Conservation (phyloP, 2,329 filamentous ascomycete species). For the Botrytis sinoallii region DNA sequence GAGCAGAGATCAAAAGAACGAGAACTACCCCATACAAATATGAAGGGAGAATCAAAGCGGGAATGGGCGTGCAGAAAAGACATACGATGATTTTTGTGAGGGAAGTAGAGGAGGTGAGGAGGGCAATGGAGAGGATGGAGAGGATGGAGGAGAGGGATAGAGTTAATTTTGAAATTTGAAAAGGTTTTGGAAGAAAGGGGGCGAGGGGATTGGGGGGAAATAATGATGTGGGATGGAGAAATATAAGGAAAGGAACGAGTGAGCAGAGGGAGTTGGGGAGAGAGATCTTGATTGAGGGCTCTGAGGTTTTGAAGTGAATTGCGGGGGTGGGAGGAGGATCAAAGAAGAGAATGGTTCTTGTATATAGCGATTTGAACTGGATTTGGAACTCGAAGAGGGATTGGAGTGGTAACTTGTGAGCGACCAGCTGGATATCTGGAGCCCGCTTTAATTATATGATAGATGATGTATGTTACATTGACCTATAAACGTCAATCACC, state of each 20-base stretch:
- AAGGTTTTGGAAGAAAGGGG: slow-evolving; percentile 2
- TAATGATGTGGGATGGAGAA: background rate
- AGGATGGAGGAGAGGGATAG: slow-evolving; percentile 13
- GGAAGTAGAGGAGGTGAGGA: background rate
- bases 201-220: accelerated
- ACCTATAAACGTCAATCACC: too few species aligned
- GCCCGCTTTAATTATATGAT: too few species aligned
- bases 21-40: background rate
- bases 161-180: slow-evolving; percentile 8
- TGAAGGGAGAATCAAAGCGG: background rate
- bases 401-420: too few species aligned
- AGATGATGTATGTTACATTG: too few species aligned
- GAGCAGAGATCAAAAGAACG: background rate
- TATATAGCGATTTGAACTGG: background rate
- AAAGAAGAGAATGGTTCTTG: background rate
- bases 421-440: background rate
- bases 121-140: background rate
- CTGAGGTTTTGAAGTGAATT: background rate
- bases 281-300: background rate
- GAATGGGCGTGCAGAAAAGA: slow-evolving; percentile 6
- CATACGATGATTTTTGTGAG: background rate
- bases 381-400: too few species aligned
- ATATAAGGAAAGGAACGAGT: too few species aligned
- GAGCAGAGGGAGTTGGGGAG: background rate
- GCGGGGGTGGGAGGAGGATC: background rate